Base-by-base conservation (phyloP, 345 rosid species). In the Citrus trifoliata region DNA sequence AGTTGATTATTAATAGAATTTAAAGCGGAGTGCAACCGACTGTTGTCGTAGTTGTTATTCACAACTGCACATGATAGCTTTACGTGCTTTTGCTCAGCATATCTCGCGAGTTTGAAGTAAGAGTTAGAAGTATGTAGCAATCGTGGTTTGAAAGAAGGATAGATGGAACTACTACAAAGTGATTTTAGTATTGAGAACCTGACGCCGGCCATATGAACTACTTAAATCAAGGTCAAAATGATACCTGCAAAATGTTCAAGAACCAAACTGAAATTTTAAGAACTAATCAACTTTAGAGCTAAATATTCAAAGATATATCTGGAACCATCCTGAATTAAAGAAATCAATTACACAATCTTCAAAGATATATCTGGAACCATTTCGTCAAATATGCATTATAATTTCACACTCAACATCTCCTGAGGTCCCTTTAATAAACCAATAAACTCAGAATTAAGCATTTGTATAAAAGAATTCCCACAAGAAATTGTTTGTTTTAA, bases 191-290 rank as follows among this genome's bases (percentile, higher is more conserved):
- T 78, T 21, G 84, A 82, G 77, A 82, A 76, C 88, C 87, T 79
- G 81, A 73, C 61, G 65, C 86, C 87, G 65, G 86, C 83, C 93
- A 92, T 90, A n/a, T 42, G n/a, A 76, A 30, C 80, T 64, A 75
- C 79, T 30, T 38, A 25, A 42, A 67, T 63, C 33, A 22, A 46
- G 4, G 21, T 67, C 42, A 78, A 64, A 58, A 56, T 42, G 28
- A 46, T 32, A 71, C 38, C 79, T 40, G 66, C 73, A 70, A 65
- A 64, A 24, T 4, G 58, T 51, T 42, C 25, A 81, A 37, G 33
- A 59, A 53, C 46, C 65, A 73, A 61, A 61, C 48, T 55, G 78
- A 58, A 70, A 67, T 35, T 74, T 46, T 46, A 67, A 42, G 35
- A 70, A 63, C 74, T 24, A 32, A 42, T 71, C 24, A 66, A 64